phyloP scores from a whole-genome alignment of 1,284 basidiomycete genomes.

The Cystobasidiaceae sp. region DNA sequence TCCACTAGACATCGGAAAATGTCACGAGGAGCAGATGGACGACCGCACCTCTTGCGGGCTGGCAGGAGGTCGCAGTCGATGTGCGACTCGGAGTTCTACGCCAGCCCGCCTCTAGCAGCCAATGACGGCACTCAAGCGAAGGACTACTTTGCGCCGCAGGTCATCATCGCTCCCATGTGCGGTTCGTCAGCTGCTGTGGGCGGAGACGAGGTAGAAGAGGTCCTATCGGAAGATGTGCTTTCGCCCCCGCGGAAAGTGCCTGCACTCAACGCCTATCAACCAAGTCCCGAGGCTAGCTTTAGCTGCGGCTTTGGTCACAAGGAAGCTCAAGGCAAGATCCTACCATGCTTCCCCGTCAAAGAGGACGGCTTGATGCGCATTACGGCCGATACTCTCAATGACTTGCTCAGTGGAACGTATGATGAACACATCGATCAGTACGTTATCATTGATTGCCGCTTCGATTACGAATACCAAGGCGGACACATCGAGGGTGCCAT shows the following conservation, averaged over 20 bases:
- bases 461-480: conserved; percentile 92
- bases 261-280: conserved; percentile 19
- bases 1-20: conserved; percentile 20
- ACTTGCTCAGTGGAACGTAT: conserved; percentile 68
- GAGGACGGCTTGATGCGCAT: conserved; percentile 96
- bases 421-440: conserved; percentile 61
- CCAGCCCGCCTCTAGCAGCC: conserved; percentile 10
- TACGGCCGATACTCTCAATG: conserved; percentile 69
- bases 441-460: conserved; percentile 90
- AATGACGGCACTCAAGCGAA: not conserved
- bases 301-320: conserved; percentile 25
- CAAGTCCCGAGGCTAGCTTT: conserved; percentile 25
- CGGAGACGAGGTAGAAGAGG: not conserved
- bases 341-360: conserved; percentile 87
- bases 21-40: conserved; percentile 25
- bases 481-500: conserved; percentile 89
- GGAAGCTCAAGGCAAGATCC: conserved; percentile 81
- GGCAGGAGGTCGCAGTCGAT: conserved; percentile 23
- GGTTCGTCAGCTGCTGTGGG: not conserved
- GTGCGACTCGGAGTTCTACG: conserved; percentile 31
- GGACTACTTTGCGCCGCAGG: not conserved
- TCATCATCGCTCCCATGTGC: not conserved
- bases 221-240: conserved; percentile 17
- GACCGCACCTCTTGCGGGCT: not conserved
- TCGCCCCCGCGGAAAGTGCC: conserved; percentile 16